Evolutionary conservation across 768 basidiomycete species (phyloP).

Genomic region (Suillus tomentosus): DNA sequence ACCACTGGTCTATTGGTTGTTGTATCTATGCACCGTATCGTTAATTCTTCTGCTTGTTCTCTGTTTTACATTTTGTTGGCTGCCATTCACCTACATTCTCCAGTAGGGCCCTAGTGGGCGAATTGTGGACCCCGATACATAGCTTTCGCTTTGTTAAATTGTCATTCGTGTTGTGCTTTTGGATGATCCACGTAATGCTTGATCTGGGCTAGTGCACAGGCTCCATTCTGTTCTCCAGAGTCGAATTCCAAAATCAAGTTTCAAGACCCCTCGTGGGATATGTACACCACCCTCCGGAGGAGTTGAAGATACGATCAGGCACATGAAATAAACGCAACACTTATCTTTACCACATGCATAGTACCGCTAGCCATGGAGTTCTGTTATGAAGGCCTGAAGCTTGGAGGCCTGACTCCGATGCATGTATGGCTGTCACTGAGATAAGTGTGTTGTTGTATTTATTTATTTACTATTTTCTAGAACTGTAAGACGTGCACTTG

Average conservation of each 20-base stretch:
- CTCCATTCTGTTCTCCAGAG: neutral
- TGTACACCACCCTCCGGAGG: neutral
- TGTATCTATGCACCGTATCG: constrained; percentile 46
- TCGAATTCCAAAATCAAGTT: neutral
- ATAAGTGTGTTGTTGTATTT: no score
- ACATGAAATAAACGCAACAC: neutral
- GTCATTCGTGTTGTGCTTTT: constrained; percentile 28
- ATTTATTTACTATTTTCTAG: no score
- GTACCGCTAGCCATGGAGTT: neutral
- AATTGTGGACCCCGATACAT: constrained; percentile 26
- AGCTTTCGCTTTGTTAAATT: constrained; percentile 16
- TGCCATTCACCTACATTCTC: constrained; percentile 14
- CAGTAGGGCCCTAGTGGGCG: constrained; percentile 17
- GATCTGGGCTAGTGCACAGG: neutral
- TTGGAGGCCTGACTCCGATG: no score
- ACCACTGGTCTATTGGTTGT: constrained; percentile 33
- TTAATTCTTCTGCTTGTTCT: constrained; percentile 30
- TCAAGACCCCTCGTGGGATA: neutral
- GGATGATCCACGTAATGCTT: constrained; percentile 11
- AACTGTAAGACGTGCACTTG: no score
- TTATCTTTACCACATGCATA: neutral
- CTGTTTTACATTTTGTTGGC: constrained; percentile 20
- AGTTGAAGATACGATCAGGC: neutral
- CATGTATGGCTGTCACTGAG: no score
- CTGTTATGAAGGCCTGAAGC: neutral